Evolutionary conservation across 164 flowering plant genomes (phyloP).

Genomic region (Umbilicus rupestris): DNA sequence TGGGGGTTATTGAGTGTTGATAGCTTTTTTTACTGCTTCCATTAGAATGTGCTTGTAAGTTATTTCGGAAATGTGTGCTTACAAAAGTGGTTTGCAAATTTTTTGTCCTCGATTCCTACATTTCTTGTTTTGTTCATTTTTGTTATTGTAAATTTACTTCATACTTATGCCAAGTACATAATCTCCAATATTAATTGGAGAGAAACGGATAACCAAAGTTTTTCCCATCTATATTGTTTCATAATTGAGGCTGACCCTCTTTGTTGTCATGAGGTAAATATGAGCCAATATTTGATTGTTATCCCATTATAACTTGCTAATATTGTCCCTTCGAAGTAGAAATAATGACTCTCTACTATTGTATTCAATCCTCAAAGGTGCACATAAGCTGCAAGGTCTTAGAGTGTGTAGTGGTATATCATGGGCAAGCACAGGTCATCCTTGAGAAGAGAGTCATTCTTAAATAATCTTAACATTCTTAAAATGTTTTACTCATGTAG

Average conservation of each 20-base stretch:
- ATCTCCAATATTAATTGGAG: background rate
- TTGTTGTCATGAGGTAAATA: background rate
- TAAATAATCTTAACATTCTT: slow-evolving; percentile 1
- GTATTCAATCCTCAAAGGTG: background rate
- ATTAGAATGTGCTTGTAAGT: background rate
- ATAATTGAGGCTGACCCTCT: background rate
- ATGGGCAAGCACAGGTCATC: background rate
- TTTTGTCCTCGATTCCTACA: background rate
- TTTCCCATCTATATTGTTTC: background rate
- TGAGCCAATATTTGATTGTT: background rate
- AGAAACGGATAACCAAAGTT: background rate
- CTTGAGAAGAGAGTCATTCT: background rate
- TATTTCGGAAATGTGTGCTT: background rate
- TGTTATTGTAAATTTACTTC: background rate
- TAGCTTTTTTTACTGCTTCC: background rate
- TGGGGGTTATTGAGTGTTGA: background rate
- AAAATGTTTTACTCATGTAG: slow-evolving; percentile 26
- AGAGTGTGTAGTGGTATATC: background rate
- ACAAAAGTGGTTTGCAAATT: background rate
- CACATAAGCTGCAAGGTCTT: background rate
- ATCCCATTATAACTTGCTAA: background rate
- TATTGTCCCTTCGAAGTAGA: background rate
- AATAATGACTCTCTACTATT: background rate
- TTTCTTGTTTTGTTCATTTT: background rate
- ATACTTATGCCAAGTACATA: background rate